Evolutionary conservation across 1,284 basidiomycete genomes (phyloP).

Genomic region (Microbotryum scabiosae): DNA sequence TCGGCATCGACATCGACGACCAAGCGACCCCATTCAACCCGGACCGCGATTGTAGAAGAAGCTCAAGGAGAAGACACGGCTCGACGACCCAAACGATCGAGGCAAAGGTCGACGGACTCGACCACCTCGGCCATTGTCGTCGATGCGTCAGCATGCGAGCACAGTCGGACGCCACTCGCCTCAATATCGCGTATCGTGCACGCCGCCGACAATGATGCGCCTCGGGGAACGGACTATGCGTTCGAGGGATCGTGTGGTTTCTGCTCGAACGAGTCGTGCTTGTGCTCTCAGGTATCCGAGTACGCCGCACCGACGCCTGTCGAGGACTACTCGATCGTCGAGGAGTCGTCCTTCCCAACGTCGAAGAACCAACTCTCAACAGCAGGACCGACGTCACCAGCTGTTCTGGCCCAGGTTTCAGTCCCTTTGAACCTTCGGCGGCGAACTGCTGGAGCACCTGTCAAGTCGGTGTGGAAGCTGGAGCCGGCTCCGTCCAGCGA

Average conservation of each 20-base stretch:
- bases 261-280: conserved; percentile 21
- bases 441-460: neutral
- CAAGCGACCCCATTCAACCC: neutral
- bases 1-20: neutral
- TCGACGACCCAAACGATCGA: too few species aligned
- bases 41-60: too few species aligned
- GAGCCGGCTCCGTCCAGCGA: conserved; percentile 8
- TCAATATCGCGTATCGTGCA: too few species aligned
- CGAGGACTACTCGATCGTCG: neutral
- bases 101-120: too few species aligned
- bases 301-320: conserved; percentile 2
- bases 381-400: conserved; percentile 10
- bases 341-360: neutral
- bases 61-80: too few species aligned
- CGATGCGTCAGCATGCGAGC: too few species aligned
- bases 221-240: too few species aligned
- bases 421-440: neutral
- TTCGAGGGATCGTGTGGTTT: conserved; percentile 16
- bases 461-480: conserved; percentile 20
- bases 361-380: too few species aligned
- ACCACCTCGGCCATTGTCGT: too few species aligned
- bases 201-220: too few species aligned
- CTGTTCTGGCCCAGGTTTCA: conserved; percentile 1
- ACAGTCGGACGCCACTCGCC: too few species aligned
- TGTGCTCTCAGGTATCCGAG: conserved; percentile 28